phyloP scores from a whole-genome alignment of 768 basidiomycete species.

The Termitomyces heimii region DNA sequence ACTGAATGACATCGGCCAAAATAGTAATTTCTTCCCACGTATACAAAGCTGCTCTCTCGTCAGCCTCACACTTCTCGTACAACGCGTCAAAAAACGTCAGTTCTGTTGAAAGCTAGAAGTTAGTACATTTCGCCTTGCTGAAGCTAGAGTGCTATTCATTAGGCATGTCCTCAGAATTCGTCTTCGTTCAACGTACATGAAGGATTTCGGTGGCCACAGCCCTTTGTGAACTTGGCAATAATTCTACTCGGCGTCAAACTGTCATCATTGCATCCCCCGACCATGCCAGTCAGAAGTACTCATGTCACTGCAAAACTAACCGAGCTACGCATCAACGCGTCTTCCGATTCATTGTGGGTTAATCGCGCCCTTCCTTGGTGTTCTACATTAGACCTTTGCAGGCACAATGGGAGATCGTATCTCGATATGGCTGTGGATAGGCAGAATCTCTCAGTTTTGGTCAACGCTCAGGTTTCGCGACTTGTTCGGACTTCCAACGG shows the following conservation, averaged over 20 bases:
- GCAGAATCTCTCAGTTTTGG: slow-evolving; percentile 10
- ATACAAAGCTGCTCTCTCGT: not conserved
- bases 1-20: not conserved
- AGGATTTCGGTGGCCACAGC: not conserved
- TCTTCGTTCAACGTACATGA: not conserved
- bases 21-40: not conserved
- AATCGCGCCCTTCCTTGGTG: not conserved
- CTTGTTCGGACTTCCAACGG: slow-evolving; percentile 5
- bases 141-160: not conserved
- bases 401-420: not conserved
- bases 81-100: not conserved
- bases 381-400: not conserved
- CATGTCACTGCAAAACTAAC: not conserved
- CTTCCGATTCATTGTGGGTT: not conserved
- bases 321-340: not conserved
- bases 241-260: not conserved
- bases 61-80: not conserved
- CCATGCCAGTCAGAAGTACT: not conserved
- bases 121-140: not conserved
- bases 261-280: not conserved
- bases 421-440: not conserved
- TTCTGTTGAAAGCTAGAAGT: not conserved
- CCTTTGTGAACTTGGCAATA: not conserved
- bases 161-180: not conserved
- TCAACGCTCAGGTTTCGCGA: slow-evolving; percentile 14